Conservation (phyloP, 768 basidiomycete genomes). For the Suillus clintonianus region DNA sequence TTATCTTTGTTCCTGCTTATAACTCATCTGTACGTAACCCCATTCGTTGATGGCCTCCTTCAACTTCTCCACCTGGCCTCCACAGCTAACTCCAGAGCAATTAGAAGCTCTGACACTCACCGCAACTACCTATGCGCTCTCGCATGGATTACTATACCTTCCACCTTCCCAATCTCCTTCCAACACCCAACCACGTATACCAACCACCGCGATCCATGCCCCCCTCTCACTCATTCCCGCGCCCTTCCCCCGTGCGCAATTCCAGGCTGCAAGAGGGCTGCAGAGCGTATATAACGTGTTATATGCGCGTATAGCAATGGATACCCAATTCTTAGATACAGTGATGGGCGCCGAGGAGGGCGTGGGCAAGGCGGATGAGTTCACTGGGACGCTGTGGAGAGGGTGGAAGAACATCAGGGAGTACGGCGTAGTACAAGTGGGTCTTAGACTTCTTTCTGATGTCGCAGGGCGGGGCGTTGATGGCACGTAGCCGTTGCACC, state of each 20-base stretch:
- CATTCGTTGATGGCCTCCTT: conserved; percentile 33
- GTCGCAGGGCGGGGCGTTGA: not conserved
- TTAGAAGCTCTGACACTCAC: conserved; percentile 58
- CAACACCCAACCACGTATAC: conserved; percentile 43
- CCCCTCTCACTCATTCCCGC: conserved; percentile 88
- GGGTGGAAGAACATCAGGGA: conserved; percentile 80
- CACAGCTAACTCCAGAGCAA: conserved; percentile 58
- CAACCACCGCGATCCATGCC: conserved; percentile 83
- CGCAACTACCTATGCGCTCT: conserved; percentile 82
- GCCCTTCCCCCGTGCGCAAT: conserved; percentile 76
- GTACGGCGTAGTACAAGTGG: conserved; percentile 59
- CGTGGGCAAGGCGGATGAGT: conserved; percentile 82
- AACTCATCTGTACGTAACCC: not conserved
- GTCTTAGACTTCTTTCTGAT: conserved; percentile 10
- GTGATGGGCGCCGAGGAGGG: conserved; percentile 81
- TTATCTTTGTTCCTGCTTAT: not conserved
- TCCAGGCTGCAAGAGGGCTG: conserved; percentile 61
- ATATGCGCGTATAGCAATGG: conserved; percentile 81
- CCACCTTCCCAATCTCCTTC: conserved; percentile 45
- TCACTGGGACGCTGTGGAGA: conserved; percentile 83
- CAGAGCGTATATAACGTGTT: conserved; percentile 83
- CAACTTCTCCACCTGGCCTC: conserved; percentile 73
- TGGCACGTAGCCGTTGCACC: conserved; percentile 65
- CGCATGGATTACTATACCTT: conserved; percentile 84
- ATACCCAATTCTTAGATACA: conserved; percentile 76